Evolutionary conservation across 139 green algal species (phyloP).

Genomic region (Zygnema circumcarinatum): DNA sequence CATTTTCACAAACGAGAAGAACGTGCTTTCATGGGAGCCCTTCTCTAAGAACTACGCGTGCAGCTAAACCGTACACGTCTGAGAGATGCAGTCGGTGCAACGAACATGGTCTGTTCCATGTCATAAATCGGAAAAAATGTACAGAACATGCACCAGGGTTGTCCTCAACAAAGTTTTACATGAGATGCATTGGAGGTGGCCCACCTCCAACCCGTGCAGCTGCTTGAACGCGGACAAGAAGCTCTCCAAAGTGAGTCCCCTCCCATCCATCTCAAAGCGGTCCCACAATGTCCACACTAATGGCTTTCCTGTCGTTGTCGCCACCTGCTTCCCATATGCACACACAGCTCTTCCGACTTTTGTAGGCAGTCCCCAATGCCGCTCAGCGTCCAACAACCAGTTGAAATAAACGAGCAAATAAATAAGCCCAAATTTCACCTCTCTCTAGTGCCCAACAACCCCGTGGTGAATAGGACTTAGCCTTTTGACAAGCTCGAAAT

Average conservation of each 20-base stretch:
- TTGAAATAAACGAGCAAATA: background rate
- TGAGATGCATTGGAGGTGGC: background rate
- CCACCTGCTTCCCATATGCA: constrained; percentile 9
- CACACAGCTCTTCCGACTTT: too few species aligned
- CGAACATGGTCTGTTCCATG: too few species aligned
- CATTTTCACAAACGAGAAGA: background rate
- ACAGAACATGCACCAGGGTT: too few species aligned
- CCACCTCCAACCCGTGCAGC: constrained; percentile 58
- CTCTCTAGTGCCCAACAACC: too few species aligned
- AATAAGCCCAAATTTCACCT: too few species aligned
- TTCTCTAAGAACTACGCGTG: background rate
- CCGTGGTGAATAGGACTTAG: too few species aligned
- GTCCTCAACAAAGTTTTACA: too few species aligned
- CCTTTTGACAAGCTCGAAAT: too few species aligned
- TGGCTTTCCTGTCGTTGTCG: constrained; percentile 6
- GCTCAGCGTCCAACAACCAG: background rate
- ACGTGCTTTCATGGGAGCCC: background rate
- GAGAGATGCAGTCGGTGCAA: too few species aligned
- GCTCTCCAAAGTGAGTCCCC: constrained; percentile 42
- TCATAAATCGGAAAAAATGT: too few species aligned
- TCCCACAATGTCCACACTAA: constrained; percentile 59
- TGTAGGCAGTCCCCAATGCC: too few species aligned
- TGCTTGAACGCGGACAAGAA: constrained; percentile 54
- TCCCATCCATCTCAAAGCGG: constrained; percentile 52
- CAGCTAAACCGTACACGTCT: background rate